phyloP scores from a whole-genome alignment of 495 filamentous ascomycete species.

The Hypoxylon fragiforme region DNA sequence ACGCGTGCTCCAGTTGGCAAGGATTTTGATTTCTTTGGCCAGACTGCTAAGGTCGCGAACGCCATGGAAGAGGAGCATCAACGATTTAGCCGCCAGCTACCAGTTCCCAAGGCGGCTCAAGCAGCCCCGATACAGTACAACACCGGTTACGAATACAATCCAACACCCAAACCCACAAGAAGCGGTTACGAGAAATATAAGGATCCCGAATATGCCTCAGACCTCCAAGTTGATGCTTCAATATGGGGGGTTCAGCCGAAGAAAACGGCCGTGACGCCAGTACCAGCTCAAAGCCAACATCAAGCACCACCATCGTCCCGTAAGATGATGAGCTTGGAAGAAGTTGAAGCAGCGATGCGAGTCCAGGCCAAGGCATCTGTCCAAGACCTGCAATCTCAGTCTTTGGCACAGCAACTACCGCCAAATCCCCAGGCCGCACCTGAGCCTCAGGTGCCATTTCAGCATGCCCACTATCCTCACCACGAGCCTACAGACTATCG shows the following conservation, averaged over 20 bases:
- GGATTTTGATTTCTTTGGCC: constrained; percentile 97
- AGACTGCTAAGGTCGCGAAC: constrained; percentile 81
- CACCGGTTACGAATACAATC: constrained; percentile 48
- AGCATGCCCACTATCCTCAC: constrained; percentile 29
- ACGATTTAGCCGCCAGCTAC: constrained; percentile 71
- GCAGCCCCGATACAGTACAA: constrained; percentile 30
- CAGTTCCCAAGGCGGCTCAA: constrained; percentile 45
- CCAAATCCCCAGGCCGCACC: constrained; percentile 21
- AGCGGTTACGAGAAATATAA: constrained; percentile 90
- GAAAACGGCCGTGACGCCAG: constrained; percentile 45
- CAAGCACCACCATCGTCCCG: constrained; percentile 48
- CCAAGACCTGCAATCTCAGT: constrained; percentile 27
- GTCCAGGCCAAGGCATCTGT: constrained; percentile 59
- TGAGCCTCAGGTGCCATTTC: constrained; percentile 37
- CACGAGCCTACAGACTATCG: constrained; percentile 32
- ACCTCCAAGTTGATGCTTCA: constrained; percentile 88
- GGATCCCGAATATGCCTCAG: constrained; percentile 69
- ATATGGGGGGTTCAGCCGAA: constrained; percentile 82
- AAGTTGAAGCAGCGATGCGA: constrained; percentile 93
- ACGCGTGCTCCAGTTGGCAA: constrained; percentile 62
- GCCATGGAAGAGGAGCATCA: constrained; percentile 88
- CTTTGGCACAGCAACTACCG: constrained; percentile 40
- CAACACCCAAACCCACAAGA: constrained; percentile 60
- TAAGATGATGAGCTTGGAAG: constrained; percentile 95
- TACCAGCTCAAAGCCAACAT: constrained; percentile 22